A percentile compares a stretch with the other conserved stretches of the same genome.
Evolutionary conservation across 352 stramenopile species (phyloP).

Genomic region (Globisporangium uncinulatum): DNA sequence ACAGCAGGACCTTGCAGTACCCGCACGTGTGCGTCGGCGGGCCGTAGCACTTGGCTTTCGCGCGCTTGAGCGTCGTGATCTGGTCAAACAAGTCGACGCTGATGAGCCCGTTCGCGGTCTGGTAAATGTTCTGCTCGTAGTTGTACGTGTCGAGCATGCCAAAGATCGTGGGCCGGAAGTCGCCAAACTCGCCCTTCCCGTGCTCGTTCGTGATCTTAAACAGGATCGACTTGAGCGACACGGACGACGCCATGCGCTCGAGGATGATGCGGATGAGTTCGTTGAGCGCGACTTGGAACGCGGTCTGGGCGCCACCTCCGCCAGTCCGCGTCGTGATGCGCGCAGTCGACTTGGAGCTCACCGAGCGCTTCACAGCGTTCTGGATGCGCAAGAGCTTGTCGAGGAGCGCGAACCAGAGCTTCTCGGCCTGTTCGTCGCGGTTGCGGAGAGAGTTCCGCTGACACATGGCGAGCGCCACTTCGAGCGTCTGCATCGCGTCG

Average conservation of each 20-base stretch:
- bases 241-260: slow-evolving; percentile 91
- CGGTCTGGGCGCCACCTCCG: slow-evolving; percentile 67
- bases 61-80: slow-evolving; percentile 73
- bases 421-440: slow-evolving; percentile 86
- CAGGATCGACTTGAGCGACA: slow-evolving; percentile 91
- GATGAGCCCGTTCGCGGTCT: slow-evolving; percentile 80
- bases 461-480: slow-evolving; percentile 91
- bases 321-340: slow-evolving; percentile 61
- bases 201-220: slow-evolving; percentile 95
- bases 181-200: slow-evolving; percentile 88
- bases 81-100: slow-evolving; percentile 82
- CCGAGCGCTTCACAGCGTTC: slow-evolving; percentile 85
- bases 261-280: slow-evolving; percentile 92
- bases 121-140: slow-evolving; percentile 89
- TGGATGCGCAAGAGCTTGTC: slow-evolving; percentile 92
- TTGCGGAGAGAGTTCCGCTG: slow-evolving; percentile 89
- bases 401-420: slow-evolving; percentile 94
- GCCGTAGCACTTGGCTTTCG: slow-evolving; percentile 65
- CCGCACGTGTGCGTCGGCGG: slow-evolving; percentile 66
- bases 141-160: slow-evolving; percentile 93
- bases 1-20: slow-evolving; percentile 80
- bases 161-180: slow-evolving; percentile 93
- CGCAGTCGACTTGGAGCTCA: slow-evolving; percentile 65
- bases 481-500: slow-evolving; percentile 86
- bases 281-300: slow-evolving; percentile 86